Evolutionary conservation across 2,329 filamentous ascomycete genomes (phyloP), one percentile per base, ranked within the genome.

Genomic region (Sporothrix inflata): DNA sequence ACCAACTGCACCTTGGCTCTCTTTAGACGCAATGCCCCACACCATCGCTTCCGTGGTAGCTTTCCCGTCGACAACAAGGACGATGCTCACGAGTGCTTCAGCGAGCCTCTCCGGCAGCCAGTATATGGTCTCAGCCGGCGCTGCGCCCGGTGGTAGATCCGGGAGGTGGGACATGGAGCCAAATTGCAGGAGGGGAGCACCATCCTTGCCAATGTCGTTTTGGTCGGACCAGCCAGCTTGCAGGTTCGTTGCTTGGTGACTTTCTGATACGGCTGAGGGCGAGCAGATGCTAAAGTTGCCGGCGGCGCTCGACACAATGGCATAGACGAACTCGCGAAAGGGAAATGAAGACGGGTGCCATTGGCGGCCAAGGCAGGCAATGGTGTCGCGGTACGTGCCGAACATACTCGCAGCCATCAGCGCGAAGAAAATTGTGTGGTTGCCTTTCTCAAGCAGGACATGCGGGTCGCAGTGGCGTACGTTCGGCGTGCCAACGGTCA

Each of bases 321-420:
- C 63, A 51, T 55, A 73, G 4, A 40, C 34, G 5, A 73, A 45
- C 69, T 73, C 72, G 16, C 72, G 69, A 19, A 73, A 71, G 1
- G 68, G 24, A 2, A 69, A 42, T 7, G 27, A 21, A 0, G 61
- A n/a, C 9, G 51, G 42, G 5, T 8, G 3, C 72, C 72, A 73
- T 38, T 73, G 30, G 30, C n/a, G 72, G 21, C 72, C 53, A 3
- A 71, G 61, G 21, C 53, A 21, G 5, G 7, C 53, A 1, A 73
- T 53, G 11, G 51, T 34, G 9, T 19, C 4, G 14, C 19, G 11
- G 53, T 73, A 71, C 0, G 4, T 12, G 16, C 53, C 21, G 9
- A 60, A 21, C 3, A 73, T 47, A 6, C 21, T 21, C 1, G 72
- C 3, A 8, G 63, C 69, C 27, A 42, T n/a, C 14, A n/a, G 1